Percentiles rank a stretch among this genome's conserved stretches.
Evolutionary conservation across 306 rosid species (phyloP).

Genomic region (Vicia sativa): DNA sequence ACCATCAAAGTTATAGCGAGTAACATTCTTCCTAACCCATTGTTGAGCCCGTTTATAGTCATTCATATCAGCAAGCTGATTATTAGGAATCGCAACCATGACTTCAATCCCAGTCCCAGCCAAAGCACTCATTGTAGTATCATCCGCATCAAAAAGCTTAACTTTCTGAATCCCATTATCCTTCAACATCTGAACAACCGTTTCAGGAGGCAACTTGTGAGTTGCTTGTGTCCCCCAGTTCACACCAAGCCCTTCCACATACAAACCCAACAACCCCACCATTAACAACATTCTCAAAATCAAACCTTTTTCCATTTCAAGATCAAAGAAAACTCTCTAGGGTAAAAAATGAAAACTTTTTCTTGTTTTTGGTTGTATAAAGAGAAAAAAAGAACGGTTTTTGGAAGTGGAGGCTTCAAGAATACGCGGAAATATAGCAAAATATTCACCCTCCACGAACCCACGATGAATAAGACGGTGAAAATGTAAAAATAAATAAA

Average conservation of each 20-base stretch:
- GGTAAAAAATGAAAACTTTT: background rate
- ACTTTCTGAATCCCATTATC: constrained; percentile 88
- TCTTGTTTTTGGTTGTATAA: background rate
- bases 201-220: constrained; percentile 69
- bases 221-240: constrained; percentile 96
- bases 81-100: constrained; percentile 95
- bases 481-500: background rate
- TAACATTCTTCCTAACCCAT: constrained; percentile 82
- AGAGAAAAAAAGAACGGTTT: constrained; percentile 45
- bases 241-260: constrained; percentile 81
- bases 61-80: constrained; percentile 70
- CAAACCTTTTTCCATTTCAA: constrained; percentile 45
- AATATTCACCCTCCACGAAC: constrained; percentile 33
- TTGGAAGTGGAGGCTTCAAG: constrained; percentile 44
- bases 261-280: constrained; percentile 44
- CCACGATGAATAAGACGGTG: constrained; percentile 42
- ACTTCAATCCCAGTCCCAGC: constrained; percentile 81
- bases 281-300: constrained; percentile 45
- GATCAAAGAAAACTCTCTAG: background rate
- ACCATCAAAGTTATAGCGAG: constrained; percentile 72
- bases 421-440: constrained; percentile 48
- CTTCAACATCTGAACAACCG: constrained; percentile 82
- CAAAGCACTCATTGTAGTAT: constrained; percentile 75
- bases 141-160: constrained; percentile 87
- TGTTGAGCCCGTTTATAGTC: constrained; percentile 61